Percentiles rank a stretch among this genome's conserved stretches.
Conservation (phyloP, 2,329 filamentous ascomycete genomes). For the Colletotrichum incanum region DNA sequence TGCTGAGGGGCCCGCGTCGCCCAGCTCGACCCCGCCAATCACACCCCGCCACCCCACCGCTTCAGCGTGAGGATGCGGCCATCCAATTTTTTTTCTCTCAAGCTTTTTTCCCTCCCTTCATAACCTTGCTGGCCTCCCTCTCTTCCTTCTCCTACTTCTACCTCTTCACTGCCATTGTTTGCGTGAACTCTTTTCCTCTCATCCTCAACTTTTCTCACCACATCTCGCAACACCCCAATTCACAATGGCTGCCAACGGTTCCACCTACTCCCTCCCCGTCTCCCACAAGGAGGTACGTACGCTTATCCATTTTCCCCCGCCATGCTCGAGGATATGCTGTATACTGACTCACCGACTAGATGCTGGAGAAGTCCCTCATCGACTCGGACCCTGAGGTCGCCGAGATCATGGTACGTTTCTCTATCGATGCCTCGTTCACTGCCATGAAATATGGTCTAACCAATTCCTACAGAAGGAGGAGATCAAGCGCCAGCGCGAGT, state of each 20-base stretch:
- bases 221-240: slow-evolving; percentile 33
- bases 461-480: slow-evolving; percentile 79
- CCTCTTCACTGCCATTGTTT: slow-evolving; percentile 39
- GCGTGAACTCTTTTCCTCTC: slow-evolving; percentile 32
- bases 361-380: slow-evolving; percentile 95
- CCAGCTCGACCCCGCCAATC: slow-evolving; percentile 42
- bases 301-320: slow-evolving; percentile 45
- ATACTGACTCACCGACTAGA: slow-evolving; percentile 67
- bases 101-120: slow-evolving; percentile 41
- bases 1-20: slow-evolving; percentile 17
- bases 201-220: slow-evolving; percentile 14
- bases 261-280: slow-evolving; percentile 68
- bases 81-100: slow-evolving; percentile 40
- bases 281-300: slow-evolving; percentile 70
- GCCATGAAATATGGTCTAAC: slow-evolving; percentile 22
- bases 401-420: slow-evolving; percentile 88
- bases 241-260: slow-evolving; percentile 59
- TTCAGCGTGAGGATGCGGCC: slow-evolving; percentile 34
- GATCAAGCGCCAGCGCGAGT: slow-evolving; percentile 97
- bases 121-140: slow-evolving; percentile 27
- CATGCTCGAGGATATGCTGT: slow-evolving; percentile 46
- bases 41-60: slow-evolving; percentile 44
- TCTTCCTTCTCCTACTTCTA: slow-evolving; percentile 25
- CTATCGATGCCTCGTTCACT: not conserved
- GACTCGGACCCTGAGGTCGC: slow-evolving; percentile 96